A percentile compares a stretch with the other conserved stretches of the same genome.
Conservation (phyloP, 192 early-diverging fungal genomes). For the Cladochytrium replicatum region DNA sequence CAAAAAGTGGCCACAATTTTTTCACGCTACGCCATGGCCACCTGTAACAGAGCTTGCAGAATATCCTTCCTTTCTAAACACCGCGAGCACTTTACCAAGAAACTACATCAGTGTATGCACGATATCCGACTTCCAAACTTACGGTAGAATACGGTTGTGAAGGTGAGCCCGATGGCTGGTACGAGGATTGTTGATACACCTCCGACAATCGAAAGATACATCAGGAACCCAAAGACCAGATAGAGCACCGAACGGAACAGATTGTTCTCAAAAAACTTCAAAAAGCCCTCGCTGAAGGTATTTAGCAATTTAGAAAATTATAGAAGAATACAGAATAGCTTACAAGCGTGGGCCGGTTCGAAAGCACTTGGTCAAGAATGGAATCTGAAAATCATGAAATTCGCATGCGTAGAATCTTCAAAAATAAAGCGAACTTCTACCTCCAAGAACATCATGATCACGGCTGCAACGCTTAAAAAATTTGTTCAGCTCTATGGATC, state of each 20-base stretch:
- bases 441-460: slow-evolving; percentile 5
- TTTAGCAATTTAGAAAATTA: too few relatives aligned
- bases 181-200: not conserved
- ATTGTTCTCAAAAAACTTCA: slow-evolving; percentile 2
- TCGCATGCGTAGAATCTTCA: too few relatives aligned
- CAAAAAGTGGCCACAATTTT: not conserved
- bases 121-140: too few relatives aligned
- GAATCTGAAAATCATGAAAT: too few relatives aligned
- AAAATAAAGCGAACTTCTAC: not conserved
- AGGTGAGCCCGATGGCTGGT: not conserved
- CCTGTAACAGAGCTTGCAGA: not conserved
- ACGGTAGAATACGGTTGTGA: not conserved
- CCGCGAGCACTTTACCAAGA: not conserved
- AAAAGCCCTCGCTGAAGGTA: not conserved
- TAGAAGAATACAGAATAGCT: too few relatives aligned
- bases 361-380: too few relatives aligned
- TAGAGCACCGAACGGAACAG: not conserved
- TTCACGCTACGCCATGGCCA: not conserved
- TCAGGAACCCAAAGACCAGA: not conserved
- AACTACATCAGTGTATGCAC: too few relatives aligned
- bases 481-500: too few relatives aligned
- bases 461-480: too few relatives aligned
- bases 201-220: not conserved
- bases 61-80: not conserved
- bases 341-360: too few relatives aligned